Evolutionary conservation across 345 rosid species (phyloP), one percentile per base, ranked within the genome.

Genomic region (Luvunga scandens): DNA sequence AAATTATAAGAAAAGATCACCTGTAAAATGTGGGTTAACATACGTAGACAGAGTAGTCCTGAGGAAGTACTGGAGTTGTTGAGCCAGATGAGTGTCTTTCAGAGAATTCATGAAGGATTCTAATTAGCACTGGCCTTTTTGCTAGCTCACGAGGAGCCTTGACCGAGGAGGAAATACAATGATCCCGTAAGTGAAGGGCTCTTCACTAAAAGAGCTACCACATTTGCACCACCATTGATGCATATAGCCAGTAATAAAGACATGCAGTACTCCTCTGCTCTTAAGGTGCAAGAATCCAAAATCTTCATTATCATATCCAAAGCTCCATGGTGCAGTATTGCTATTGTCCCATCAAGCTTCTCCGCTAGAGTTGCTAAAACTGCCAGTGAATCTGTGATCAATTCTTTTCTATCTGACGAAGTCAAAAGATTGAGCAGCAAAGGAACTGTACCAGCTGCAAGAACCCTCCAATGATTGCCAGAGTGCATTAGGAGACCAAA

Each of bases 51-150:
- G 83, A 86, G 50, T 75, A 90, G 55, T 81, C 98, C 67, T 88
- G 87, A 48, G 75, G 88, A 45, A 83, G 30, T 74, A 73, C 88
- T 45, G 90, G 77, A 69, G 81, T 67, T 31, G 56, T 62, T 12
- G 83, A 75, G 71, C 83, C 74, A 28, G 86, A 69, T 66, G 88
- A 81, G 74, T 78, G 85, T 70, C 83, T 85, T 78, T 93, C 98
- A 24, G 78, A 83, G 80, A 88, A 93, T 77, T 90, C 89, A 30
- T 91, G 98, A 14, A 91, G 94, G 77, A 91, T 62, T 83, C 86
- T 85, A 45, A 93, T 89, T 31, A 93, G 91, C 79, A 73, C 90
- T 78, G 22, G 95, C 92, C 74, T 91, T 93, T 88, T 84, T 95
- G 89, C 94, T 85, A 59, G 89, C 87, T 53, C 91, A 86, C 73